phyloP scores from a whole-genome alignment of 2,329 filamentous ascomycete genomes.

The Gaeumannomyces tritici region DNA sequence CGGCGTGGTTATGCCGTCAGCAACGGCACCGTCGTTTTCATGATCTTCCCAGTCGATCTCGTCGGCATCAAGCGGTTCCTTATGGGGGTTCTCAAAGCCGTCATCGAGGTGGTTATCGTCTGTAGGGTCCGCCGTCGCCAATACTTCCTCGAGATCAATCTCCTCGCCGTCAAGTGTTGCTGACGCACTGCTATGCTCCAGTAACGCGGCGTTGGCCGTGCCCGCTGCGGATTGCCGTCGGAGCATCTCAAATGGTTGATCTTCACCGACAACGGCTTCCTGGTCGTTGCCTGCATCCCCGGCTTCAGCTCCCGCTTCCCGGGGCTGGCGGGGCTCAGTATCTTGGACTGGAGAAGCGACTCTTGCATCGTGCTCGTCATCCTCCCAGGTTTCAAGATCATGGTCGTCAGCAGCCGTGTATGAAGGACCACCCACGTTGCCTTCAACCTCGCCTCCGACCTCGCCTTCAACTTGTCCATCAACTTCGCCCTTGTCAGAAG shows the following conservation, averaged over 20 bases:
- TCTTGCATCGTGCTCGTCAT: neutral
- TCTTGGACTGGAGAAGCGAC: neutral
- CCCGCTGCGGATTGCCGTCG: slow-evolving; percentile 1
- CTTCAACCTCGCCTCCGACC: neutral
- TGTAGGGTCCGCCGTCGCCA: slow-evolving; percentile 15
- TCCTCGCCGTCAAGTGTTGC: slow-evolving; percentile 25
- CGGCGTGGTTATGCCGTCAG: slow-evolving; percentile 10
- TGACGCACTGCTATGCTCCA: slow-evolving; percentile 17
- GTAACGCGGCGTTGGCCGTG: neutral
- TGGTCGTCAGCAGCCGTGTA: neutral
- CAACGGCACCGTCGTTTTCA: slow-evolving; percentile 18
- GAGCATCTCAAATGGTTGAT: slow-evolving; percentile 3
- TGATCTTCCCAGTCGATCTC: slow-evolving; percentile 28
- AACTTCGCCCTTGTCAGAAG: neutral
- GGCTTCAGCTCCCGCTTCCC: neutral
- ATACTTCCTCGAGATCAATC: slow-evolving; percentile 20
- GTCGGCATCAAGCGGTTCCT: slow-evolving; percentile 9
- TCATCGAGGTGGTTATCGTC: slow-evolving; percentile 4
- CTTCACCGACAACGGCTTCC: neutral
- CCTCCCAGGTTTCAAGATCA: neutral
- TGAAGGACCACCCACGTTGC: neutral
- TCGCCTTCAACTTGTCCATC: too few species aligned
- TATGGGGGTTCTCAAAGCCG: neutral
- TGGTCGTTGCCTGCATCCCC: neutral
- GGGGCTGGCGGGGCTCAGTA: neutral